Conservation (phyloP, 1,284 basidiomycete species). For the Rhizoctonia solani region DNA sequence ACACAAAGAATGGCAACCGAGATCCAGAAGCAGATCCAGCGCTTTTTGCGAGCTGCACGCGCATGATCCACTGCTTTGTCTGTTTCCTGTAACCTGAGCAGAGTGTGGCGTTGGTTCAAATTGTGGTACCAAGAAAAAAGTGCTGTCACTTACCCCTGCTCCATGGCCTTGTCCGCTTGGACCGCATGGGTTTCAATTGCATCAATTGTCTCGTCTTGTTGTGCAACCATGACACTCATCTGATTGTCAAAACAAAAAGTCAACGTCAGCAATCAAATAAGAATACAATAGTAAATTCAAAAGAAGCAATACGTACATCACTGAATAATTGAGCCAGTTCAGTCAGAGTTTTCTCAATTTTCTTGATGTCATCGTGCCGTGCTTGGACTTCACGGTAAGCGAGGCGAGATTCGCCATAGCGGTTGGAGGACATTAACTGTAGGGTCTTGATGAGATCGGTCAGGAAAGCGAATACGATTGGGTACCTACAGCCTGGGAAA, state of each 20-base stretch:
- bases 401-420: slow-evolving; percentile 81
- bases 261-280: slow-evolving; percentile 14
- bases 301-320: slow-evolving; percentile 59
- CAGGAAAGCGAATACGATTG: no score
- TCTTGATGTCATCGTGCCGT: slow-evolving; percentile 84
- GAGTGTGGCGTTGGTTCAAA: neutral
- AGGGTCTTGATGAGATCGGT: neutral
- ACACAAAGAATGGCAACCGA: slow-evolving; percentile 23
- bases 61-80: slow-evolving; percentile 76
- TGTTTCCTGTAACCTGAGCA: slow-evolving; percentile 62
- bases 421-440: slow-evolving; percentile 79
- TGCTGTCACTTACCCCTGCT: slow-evolving; percentile 61
- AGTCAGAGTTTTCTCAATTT: slow-evolving; percentile 84
- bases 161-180: slow-evolving; percentile 68
- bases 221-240: slow-evolving; percentile 78
- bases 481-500: slow-evolving; percentile 77
- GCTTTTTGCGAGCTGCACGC: slow-evolving; percentile 75
- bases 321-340: slow-evolving; percentile 89
- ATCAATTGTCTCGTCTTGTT: slow-evolving; percentile 77
- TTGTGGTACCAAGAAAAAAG: slow-evolving; percentile 4
- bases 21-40: slow-evolving; percentile 76
- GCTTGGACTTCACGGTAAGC: slow-evolving; percentile 91
- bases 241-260: no score
- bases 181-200: slow-evolving; percentile 65
- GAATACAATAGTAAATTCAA: neutral